Evolutionary conservation across 257 asterid genomes (phyloP).

Genomic region (Scutellaria minor): DNA sequence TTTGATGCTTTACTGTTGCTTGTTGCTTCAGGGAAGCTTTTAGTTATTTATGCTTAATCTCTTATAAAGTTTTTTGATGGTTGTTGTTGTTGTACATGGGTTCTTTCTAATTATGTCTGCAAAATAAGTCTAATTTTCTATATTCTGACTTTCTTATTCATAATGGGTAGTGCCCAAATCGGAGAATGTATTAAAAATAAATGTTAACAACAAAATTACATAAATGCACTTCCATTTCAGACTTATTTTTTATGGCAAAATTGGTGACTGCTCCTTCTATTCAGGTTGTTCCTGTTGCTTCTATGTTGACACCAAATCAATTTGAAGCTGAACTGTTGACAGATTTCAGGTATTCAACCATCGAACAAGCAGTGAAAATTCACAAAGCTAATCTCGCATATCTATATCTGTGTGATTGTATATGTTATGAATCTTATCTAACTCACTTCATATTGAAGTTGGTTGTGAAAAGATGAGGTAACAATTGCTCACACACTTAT

Average conservation of each 20-base stretch:
- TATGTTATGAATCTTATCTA: constrained; percentile 24
- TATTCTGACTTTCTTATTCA: background rate
- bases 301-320: constrained; percentile 98
- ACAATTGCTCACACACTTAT: background rate
- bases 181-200: constrained; percentile 4
- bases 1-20: background rate
- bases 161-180: constrained; percentile 13
- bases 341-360: constrained; percentile 66
- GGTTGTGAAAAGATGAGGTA: background rate
- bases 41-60: constrained; percentile 15
- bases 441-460: constrained; percentile 12
- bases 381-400: constrained; percentile 18
- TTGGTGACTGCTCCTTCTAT: constrained; percentile 31
- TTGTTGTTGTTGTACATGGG: background rate
- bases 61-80: constrained; percentile 1
- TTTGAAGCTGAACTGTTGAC: constrained; percentile 96
- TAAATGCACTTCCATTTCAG: constrained; percentile 27
- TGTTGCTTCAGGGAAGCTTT: background rate
- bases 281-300: constrained; percentile 95
- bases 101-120: background rate
- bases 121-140: background rate
- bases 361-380: constrained; percentile 26
- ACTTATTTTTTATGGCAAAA: constrained; percentile 32
- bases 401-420: constrained; percentile 1
- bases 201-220: background rate